Base-by-base conservation (phyloP, 257 asterid genomes). In the Lithospermum erythrorhizon region DNA sequence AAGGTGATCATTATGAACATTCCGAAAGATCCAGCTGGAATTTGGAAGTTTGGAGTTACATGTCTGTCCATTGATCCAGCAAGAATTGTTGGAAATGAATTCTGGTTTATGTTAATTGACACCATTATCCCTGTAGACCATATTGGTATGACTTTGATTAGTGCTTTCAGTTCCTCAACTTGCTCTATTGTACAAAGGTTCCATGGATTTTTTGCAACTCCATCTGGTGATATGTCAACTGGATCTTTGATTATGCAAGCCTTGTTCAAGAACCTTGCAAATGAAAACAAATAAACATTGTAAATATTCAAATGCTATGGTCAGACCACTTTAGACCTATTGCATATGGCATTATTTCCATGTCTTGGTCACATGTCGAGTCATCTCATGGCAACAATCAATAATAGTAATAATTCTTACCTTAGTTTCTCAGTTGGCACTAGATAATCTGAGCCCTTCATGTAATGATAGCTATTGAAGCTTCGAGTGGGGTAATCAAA, bases 101-200 rank as follows among this genome's bases (percentile, higher is more conserved):
- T 72, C 25, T 85, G 95, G 76, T 86, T 73, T 19, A 76, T 58
- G 78, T 81, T 85, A 45, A 85, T 63, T 5, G 84, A 72, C 14
- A 81, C 23, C 77, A 85, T 79, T 61, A 85, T 77, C 54, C 90
- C 95, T 0, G 95, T 79, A 0, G 95, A 85, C 95, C 95, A 85
- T 15, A 85, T 3, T 9, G 90, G 95, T 58, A 82, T 56, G 13
- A 83, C 83, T 75, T 74, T 76, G 53, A 83, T 35, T 8, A 85
- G 84, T 0, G 84, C 73, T 69, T 83, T 85, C 19, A 85, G 69
- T 70, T 81, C 87, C 77, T 85, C 90, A 0, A 85, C 90, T 76
- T 85, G 86, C 53, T 85, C 72, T 0, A 81, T 73, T 0, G 84
- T 73, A 78, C 90, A 81, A 14, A 81, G 78, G 35, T 62, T 71